A percentile compares a stretch with the other conserved stretches of the same genome.
Evolutionary conservation across 495 filamentous ascomycete genomes (phyloP).

Genomic region (Astrocystis sublimbata): DNA sequence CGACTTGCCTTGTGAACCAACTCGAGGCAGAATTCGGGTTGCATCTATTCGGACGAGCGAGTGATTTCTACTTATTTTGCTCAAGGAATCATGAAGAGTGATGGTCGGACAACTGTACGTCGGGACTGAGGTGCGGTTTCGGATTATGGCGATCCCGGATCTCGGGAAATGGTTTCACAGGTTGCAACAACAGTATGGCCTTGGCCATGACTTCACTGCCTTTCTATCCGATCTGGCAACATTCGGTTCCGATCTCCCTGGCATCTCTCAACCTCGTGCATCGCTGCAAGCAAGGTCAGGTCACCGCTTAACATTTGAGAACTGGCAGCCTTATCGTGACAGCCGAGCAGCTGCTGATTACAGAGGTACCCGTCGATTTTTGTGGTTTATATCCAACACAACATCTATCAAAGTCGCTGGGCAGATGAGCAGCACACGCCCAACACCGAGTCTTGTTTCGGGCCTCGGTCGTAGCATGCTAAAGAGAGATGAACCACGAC

Average conservation of each 20-base stretch:
- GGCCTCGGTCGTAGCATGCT: too few species aligned
- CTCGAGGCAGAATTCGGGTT: not conserved
- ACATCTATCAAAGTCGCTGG: too few species aligned
- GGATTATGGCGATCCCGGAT: not conserved
- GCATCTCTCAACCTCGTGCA: not conserved
- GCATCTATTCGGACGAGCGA: not conserved
- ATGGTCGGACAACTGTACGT: not conserved
- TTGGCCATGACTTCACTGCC: not conserved
- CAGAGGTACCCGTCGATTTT: too few species aligned
- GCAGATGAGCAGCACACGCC: too few species aligned
- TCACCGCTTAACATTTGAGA: too few species aligned
- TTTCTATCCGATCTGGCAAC: not conserved
- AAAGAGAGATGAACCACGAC: too few species aligned
- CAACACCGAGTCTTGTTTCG: too few species aligned
- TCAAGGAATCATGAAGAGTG: not conserved
- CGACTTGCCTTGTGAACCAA: not conserved
- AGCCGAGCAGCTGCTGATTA: too few species aligned
- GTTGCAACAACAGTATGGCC: not conserved
- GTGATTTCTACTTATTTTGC: not conserved
- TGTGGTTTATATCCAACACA: too few species aligned
- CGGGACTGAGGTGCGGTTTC: not conserved
- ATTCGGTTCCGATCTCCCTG: not conserved
- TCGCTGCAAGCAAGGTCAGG: too few species aligned
- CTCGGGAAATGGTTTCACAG: not conserved
- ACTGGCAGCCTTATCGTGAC: too few species aligned